A percentile compares a stretch with the other conserved stretches of the same genome.
These are phyloP conservation scores for Massospora cicadina DNA, from an alignment of 371 early-diverging fungal genomes.

Conservation along the genomic window DNA sequence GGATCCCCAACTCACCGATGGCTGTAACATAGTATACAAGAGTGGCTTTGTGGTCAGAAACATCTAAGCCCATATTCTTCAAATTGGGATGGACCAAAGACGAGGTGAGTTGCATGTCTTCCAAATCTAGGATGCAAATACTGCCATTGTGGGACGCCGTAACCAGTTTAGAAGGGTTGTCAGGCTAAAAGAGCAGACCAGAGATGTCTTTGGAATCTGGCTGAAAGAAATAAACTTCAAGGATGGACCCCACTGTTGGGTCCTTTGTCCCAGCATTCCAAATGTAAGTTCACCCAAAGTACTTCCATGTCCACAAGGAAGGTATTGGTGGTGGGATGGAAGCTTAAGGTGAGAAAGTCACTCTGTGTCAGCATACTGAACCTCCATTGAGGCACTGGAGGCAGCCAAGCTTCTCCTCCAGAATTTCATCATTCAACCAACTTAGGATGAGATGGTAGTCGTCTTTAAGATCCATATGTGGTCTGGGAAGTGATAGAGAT, in stretches of 20 bases:
- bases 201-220: not conserved
- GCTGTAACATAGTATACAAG: not conserved
- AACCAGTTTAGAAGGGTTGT: not conserved
- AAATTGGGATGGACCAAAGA: not conserved
- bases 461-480: no score
- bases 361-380: not conserved
- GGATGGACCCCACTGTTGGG: not conserved
- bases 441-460: no score
- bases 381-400: not conserved
- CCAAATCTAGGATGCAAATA: not conserved
- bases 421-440: not conserved
- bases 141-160: not conserved
- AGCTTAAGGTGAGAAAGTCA: not conserved
- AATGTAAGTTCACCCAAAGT: not conserved
- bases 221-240: not conserved
- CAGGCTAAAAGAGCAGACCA: not conserved
- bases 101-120: not conserved
- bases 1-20: not conserved
- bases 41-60: not conserved
- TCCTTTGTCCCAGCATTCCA: not conserved
- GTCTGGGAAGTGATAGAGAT: no score
- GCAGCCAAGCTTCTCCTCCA: not conserved
- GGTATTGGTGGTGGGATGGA: not conserved
- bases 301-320: not conserved
- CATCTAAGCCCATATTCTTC: not conserved